A percentile compares a stretch with the other conserved stretches of the same genome.
Evolutionary conservation across 2,329 filamentous ascomycete genomes (phyloP).

Genomic region (Arthrinium puccinioides): DNA sequence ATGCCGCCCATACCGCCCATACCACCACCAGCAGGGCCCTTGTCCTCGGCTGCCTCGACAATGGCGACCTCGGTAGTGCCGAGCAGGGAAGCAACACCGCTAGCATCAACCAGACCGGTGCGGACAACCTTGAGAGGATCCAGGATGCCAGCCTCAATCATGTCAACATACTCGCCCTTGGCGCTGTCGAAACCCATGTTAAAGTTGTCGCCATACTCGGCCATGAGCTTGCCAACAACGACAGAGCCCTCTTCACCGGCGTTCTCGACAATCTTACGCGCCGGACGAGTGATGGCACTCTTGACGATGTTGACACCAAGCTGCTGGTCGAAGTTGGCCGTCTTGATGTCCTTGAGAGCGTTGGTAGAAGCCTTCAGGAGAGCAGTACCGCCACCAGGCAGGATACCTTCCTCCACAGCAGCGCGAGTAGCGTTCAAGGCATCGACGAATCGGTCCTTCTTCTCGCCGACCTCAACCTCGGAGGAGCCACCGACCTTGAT

Average conservation of each 20-base stretch:
- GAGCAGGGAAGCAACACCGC: slow-evolving; percentile 91
- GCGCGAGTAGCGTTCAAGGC: slow-evolving; percentile 96
- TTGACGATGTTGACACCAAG: slow-evolving; percentile 96
- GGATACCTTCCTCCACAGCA: slow-evolving; percentile 97
- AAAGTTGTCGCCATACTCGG: slow-evolving; percentile 88
- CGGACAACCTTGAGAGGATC: slow-evolving; percentile 99
- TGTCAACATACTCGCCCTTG: slow-evolving; percentile 97
- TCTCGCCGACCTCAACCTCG: slow-evolving; percentile 98
- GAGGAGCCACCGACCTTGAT: slow-evolving; percentile 98
- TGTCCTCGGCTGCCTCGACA: slow-evolving; percentile 91
- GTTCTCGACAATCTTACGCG: slow-evolving; percentile 95
- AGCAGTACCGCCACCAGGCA: slow-evolving; percentile 95
- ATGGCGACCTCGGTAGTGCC: slow-evolving; percentile 98
- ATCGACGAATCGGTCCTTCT: slow-evolving; percentile 99
- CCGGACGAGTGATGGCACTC: slow-evolving; percentile 94
- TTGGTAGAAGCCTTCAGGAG: slow-evolving; percentile 95
- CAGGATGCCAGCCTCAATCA: slow-evolving; percentile 94
- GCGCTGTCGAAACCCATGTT: slow-evolving; percentile 97
- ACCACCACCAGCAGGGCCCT: slow-evolving; percentile 52
- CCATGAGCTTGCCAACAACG: slow-evolving; percentile 94
- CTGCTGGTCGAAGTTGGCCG: slow-evolving; percentile 97
- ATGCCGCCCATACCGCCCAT: slow-evolving; percentile 63
- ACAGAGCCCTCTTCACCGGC: slow-evolving; percentile 93
- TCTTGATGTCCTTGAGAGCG: slow-evolving; percentile 74
- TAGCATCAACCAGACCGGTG: slow-evolving; percentile 89